Conservation (phyloP, 306 rosid genomes). For the Rosa persica region DNA sequence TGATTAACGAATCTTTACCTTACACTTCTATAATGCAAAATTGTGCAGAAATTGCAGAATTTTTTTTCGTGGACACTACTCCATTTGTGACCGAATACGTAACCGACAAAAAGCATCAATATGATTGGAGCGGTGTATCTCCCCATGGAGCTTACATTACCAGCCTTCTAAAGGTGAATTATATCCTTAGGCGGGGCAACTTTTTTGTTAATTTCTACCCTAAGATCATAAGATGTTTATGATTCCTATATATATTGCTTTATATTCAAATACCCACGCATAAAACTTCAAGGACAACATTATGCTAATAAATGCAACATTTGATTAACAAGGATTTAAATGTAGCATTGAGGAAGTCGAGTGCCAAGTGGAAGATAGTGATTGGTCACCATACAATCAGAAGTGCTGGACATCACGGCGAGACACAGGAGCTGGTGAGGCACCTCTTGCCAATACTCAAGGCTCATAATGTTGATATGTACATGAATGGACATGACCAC, state of each 20-base stretch:
- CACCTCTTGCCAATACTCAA: conserved; percentile 67
- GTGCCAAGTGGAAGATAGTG: conserved; percentile 82
- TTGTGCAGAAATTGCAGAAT: conserved; percentile 47
- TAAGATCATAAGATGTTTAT: too few relatives aligned
- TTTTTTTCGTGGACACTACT: conserved; percentile 73
- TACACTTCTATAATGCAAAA: neutral
- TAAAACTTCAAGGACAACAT: neutral
- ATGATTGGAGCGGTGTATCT: conserved; percentile 56
- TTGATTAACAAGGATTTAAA: conserved; percentile 36
- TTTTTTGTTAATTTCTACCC: neutral
- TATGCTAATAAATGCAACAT: neutral
- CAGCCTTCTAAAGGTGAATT: conserved; percentile 50
- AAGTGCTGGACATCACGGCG: conserved; percentile 71
- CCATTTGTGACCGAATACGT: conserved; percentile 57
- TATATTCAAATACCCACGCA: too few relatives aligned
- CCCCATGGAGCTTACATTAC: conserved; percentile 52
- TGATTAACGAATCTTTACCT: neutral
- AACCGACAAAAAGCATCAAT: conserved; percentile 17
- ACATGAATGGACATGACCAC: conserved; percentile 88
- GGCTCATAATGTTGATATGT: conserved; percentile 73
- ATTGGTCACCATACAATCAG: conserved; percentile 79
- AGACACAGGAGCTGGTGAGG: conserved; percentile 54
- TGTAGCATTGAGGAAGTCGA: conserved; percentile 40
- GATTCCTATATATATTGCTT: too few relatives aligned
- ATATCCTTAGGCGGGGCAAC: neutral